Evolutionary conservation across 2,329 filamentous ascomycete genomes (phyloP).

Genomic region (Diplocarpon rosae): DNA sequence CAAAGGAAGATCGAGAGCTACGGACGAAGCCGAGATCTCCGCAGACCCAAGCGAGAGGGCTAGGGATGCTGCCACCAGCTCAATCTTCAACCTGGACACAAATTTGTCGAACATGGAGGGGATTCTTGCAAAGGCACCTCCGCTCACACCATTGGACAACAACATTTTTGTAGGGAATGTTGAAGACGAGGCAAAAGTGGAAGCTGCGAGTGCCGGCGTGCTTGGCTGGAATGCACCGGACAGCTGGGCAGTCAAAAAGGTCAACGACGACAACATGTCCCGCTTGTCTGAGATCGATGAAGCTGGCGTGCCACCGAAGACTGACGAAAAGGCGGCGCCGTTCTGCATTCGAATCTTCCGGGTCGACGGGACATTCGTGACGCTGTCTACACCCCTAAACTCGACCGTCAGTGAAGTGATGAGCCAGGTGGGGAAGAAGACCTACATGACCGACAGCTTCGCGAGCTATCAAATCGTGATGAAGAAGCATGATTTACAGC

Average conservation of each 20-base stretch:
- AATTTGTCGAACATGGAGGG: constrained; percentile 86
- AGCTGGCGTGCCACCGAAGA: constrained; percentile 50
- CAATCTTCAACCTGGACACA: constrained; percentile 71
- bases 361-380: constrained; percentile 87
- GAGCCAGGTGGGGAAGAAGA: constrained; percentile 86
- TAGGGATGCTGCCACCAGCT: constrained; percentile 28
- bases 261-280: constrained; percentile 51
- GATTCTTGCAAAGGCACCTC: constrained; percentile 62
- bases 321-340: constrained; percentile 62
- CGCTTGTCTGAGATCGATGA: constrained; percentile 55
- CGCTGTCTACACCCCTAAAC: constrained; percentile 73
- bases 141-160: constrained; percentile 60
- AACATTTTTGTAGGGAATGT: constrained; percentile 34
- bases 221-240: constrained; percentile 87
- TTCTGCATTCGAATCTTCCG: constrained; percentile 96
- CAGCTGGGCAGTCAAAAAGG: constrained; percentile 84
- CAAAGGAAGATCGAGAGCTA: constrained; percentile 40
- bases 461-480: constrained; percentile 95
- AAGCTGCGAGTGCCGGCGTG: constrained; percentile 19
- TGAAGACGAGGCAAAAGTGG: constrained; percentile 32
- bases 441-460: constrained; percentile 77
- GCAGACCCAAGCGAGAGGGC: constrained; percentile 19
- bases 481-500: constrained; percentile 80
- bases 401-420: constrained; percentile 81
- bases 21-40: constrained; percentile 46